A percentile compares a stretch with the other conserved stretches of the same genome.
phyloP scores from a whole-genome alignment of 2,329 filamentous ascomycete genomes.

The Chrysoporthe puriensis region DNA sequence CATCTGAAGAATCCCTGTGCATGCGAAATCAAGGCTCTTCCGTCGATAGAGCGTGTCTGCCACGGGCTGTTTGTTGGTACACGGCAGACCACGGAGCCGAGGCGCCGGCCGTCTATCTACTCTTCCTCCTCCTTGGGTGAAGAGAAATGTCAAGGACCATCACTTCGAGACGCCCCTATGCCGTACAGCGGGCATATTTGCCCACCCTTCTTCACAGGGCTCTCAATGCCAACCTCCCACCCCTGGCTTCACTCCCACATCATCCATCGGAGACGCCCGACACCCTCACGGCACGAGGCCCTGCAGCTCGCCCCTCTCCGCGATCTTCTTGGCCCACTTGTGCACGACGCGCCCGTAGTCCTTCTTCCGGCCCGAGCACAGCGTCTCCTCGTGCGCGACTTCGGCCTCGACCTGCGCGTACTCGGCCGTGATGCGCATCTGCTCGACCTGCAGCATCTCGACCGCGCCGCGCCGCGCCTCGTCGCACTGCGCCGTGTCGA shows the following conservation, averaged over 20 bases:
- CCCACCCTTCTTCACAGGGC: not conserved
- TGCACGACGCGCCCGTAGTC: slow-evolving; percentile 74
- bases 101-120: no score
- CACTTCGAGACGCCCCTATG: no score
- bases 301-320: slow-evolving; percentile 65
- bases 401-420: slow-evolving; percentile 53
- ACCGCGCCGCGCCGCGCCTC: slow-evolving; percentile 36
- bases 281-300: slow-evolving; percentile 36
- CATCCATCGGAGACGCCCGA: not conserved
- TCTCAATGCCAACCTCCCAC: not conserved
- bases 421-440: slow-evolving; percentile 46
- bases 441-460: slow-evolving; percentile 46
- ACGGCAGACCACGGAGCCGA: no score
- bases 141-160: not conserved
- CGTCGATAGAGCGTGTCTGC: no score
- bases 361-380: slow-evolving; percentile 59
- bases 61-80: no score
- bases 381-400: slow-evolving; percentile 53
- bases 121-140: no score
- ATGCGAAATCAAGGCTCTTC: no score
- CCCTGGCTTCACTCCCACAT: no score
- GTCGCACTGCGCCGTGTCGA: slow-evolving; percentile 42
- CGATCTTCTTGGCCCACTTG: slow-evolving; percentile 70
- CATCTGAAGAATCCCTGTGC: no score
- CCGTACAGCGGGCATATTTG: no score